Conservation (phyloP, 495 filamentous ascomycete genomes). For the Amniculicola lignicola region DNA sequence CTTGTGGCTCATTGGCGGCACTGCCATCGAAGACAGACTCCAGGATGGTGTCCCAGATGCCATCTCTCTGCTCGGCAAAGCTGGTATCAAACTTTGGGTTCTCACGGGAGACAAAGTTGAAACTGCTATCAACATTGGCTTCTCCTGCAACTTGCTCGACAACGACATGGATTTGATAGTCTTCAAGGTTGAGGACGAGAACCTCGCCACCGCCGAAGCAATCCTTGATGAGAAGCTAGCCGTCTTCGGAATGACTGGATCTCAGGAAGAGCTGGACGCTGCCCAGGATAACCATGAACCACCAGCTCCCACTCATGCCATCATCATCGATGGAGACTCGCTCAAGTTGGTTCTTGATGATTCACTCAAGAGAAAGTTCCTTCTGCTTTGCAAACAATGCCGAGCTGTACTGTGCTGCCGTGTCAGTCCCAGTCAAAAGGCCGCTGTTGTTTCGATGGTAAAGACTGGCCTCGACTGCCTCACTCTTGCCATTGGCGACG, state of each 20-base stretch:
- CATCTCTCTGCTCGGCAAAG: slow-evolving; percentile 85
- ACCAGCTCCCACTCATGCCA: slow-evolving; percentile 84
- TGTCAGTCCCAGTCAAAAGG: slow-evolving; percentile 95
- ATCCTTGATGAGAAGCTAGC: slow-evolving; percentile 71
- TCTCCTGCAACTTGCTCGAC: slow-evolving; percentile 95
- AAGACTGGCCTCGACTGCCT: slow-evolving; percentile 93
- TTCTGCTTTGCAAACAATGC: slow-evolving; percentile 96
- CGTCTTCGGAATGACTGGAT: slow-evolving; percentile 76
- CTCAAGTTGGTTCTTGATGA: slow-evolving; percentile 86
- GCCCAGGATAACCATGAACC: slow-evolving; percentile 80
- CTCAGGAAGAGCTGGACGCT: slow-evolving; percentile 76
- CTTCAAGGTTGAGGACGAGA: slow-evolving; percentile 77
- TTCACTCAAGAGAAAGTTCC: slow-evolving; percentile 80
- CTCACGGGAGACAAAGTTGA: slow-evolving; percentile 98
- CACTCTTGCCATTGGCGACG: slow-evolving; percentile 94
- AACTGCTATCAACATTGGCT: slow-evolving; percentile 99
- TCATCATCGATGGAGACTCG: slow-evolving; percentile 94
- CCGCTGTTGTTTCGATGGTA: slow-evolving; percentile 94
- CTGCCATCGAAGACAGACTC: slow-evolving; percentile 95
- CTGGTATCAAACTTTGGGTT: slow-evolving; percentile 99
- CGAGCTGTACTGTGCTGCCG: slow-evolving; percentile 96
- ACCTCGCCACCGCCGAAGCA: slow-evolving; percentile 58
- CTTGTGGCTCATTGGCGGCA: slow-evolving; percentile 86
- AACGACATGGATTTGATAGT: slow-evolving; percentile 98
- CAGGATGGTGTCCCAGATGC: slow-evolving; percentile 98